phyloP scores from a whole-genome alignment of 306 rosid species.

The Glycine tomentella region DNA sequence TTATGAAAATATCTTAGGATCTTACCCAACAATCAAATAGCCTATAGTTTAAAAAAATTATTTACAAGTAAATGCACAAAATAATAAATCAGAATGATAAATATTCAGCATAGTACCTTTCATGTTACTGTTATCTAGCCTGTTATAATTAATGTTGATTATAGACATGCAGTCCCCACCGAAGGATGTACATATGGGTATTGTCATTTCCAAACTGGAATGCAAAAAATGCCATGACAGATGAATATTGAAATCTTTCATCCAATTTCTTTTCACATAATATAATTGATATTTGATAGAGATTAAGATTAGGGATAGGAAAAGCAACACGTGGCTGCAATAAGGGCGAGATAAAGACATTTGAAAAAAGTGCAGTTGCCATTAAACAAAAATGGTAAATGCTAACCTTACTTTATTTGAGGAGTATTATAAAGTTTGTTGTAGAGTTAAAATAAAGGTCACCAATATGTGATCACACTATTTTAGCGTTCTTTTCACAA shows the following conservation, averaged over 20 bases:
- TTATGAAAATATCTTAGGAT: no score
- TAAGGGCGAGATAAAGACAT: not conserved
- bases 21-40: no score
- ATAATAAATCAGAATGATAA: no score
- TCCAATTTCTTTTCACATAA: no score
- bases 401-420: not conserved
- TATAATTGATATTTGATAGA: no score
- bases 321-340: constrained; percentile 8
- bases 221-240: not conserved
- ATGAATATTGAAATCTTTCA: not conserved
- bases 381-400: constrained; percentile 1
- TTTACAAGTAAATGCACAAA: not conserved
- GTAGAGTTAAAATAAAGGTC: constrained; percentile 3
- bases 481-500: not conserved
- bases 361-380: not conserved
- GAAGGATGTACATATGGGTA: not conserved
- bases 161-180: not conserved
- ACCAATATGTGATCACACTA: constrained; percentile 12
- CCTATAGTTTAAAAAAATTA: no score
- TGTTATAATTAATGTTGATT: not conserved
- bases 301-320: not conserved
- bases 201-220: no score
- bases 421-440: not conserved
- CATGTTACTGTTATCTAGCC: not conserved
- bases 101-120: not conserved